These are phyloP conservation scores for Colletotrichum chrysophilum DNA, from an alignment of 2,329 filamentous ascomycete species.

Conservation along the genomic window DNA sequence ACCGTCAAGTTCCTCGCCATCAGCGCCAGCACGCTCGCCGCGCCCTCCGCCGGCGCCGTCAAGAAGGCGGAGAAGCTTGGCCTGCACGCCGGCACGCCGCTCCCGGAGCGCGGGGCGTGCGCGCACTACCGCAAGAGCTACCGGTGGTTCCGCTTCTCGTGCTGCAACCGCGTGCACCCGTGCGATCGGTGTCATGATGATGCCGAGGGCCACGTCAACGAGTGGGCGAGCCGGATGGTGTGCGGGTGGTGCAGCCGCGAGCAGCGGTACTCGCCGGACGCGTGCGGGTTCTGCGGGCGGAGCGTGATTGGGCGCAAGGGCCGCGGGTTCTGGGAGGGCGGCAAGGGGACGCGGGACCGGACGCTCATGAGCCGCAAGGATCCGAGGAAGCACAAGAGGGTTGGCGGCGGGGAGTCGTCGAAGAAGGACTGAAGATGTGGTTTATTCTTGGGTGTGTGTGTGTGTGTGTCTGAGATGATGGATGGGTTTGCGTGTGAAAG, in stretches of 20 bases:
- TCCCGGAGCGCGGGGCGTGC: conserved; percentile 60
- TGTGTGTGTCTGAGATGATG: background rate
- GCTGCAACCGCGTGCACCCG: conserved; percentile 63
- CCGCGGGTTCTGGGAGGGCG: conserved; percentile 84
- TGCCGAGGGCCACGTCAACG: conserved; percentile 72
- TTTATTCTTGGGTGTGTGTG: background rate
- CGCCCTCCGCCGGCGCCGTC: conserved; percentile 42
- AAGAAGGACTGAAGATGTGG: conserved; percentile 33
- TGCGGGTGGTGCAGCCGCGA: conserved; percentile 82
- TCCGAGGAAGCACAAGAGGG: conserved; percentile 73
- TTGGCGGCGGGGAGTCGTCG: conserved; percentile 47
- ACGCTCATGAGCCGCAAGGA: conserved; percentile 77
- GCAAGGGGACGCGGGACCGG: conserved; percentile 79
- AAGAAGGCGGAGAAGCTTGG: conserved; percentile 60
- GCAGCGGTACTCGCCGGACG: conserved; percentile 78
- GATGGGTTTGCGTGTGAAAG: background rate
- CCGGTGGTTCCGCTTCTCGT: conserved; percentile 71
- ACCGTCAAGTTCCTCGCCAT: conserved; percentile 80
- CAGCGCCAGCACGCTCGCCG: conserved; percentile 55
- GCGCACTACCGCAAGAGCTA: conserved; percentile 63
- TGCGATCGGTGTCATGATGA: conserved; percentile 79
- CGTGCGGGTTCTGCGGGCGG: conserved; percentile 75
- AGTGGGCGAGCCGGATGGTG: conserved; percentile 85
- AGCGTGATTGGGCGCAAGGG: conserved; percentile 71
- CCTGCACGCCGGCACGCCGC: conserved; percentile 60